phyloP scores from a whole-genome alignment of 352 stramenopile species.

The Stramenopiles sp. region DNA sequence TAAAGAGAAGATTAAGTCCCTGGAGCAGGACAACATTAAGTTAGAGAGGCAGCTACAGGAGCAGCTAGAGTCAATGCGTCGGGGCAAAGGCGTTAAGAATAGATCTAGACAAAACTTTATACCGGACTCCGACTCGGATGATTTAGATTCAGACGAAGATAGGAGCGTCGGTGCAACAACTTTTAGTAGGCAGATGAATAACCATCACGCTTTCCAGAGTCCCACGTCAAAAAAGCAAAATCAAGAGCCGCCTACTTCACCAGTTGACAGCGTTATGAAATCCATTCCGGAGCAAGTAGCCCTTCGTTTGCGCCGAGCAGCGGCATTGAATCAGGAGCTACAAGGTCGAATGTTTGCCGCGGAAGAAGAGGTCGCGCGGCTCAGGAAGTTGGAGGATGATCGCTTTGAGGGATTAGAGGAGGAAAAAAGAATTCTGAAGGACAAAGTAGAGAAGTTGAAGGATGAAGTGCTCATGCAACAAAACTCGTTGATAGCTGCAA shows the following conservation, averaged over 20 bases:
- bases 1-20: not conserved
- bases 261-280: not conserved
- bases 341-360: not conserved
- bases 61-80: not conserved
- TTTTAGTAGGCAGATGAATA: not conserved
- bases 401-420: not conserved
- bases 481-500: not conserved
- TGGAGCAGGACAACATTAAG: not conserved
- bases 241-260: not conserved
- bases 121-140: not conserved
- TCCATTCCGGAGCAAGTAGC: not conserved
- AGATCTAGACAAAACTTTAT: not conserved
- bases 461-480: not conserved
- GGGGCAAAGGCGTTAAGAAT: not conserved
- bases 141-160: not conserved
- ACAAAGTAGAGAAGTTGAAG: not conserved
- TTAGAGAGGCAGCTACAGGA: not conserved
- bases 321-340: not conserved
- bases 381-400: not conserved
- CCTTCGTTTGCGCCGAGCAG: not conserved
- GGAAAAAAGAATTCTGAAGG: not conserved
- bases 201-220: not conserved
- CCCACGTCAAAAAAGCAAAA: not conserved
- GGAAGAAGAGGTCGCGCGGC: not conserved
- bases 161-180: not conserved